phyloP scores from a whole-genome alignment of 257 asterid species.

The Hygrophila difformis region DNA sequence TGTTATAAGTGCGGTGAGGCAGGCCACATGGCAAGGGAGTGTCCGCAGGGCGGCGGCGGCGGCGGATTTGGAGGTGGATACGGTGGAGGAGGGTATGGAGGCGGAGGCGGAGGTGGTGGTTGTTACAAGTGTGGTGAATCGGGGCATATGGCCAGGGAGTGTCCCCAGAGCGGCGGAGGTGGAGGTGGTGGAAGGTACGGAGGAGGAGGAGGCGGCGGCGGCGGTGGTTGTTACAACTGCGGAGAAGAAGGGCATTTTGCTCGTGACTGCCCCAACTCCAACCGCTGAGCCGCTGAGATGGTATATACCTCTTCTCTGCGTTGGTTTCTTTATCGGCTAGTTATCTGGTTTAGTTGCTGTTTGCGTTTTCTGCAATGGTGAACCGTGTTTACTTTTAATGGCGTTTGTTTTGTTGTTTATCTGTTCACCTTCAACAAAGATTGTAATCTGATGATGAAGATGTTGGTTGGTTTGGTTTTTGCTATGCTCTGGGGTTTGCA shows the following conservation, averaged over 20 bases:
- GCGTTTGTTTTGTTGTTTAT: too few relatives aligned
- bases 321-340: neutral
- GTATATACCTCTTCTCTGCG: neutral
- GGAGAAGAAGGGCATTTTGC: constrained; percentile 56
- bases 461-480: neutral
- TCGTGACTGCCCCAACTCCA: constrained; percentile 43
- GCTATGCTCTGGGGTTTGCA: neutral
- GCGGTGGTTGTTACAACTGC: constrained; percentile 35
- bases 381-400: too few relatives aligned
- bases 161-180: constrained; percentile 18
- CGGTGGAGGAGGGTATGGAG: constrained; percentile 12
- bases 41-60: neutral
- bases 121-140: constrained; percentile 29
- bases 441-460: neutral
- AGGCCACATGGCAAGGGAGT: constrained; percentile 12
- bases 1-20: neutral
- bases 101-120: constrained; percentile 18
- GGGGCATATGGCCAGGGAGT: constrained; percentile 35
- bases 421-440: neutral
- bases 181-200: too few relatives aligned
- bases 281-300: constrained; percentile 15
- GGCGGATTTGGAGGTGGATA: neutral
- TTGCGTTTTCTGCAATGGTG: too few relatives aligned
- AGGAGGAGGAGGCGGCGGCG: constrained; percentile 31
- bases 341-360: constrained; percentile 5